phyloP scores from a whole-genome alignment of 1,139 yeast species.

The Geotrichum reessii region DNA sequence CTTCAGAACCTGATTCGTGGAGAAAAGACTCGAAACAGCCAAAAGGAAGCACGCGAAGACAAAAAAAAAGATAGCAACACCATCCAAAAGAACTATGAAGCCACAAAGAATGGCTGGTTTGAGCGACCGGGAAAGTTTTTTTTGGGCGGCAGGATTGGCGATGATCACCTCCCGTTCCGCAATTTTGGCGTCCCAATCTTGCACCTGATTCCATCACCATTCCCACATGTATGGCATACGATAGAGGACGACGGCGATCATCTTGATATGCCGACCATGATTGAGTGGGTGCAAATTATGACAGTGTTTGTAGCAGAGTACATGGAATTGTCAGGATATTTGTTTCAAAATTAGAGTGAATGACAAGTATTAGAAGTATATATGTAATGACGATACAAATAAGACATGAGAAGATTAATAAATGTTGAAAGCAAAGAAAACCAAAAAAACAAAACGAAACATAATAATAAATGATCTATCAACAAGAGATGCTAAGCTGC shows the following conservation, averaged over 20 bases:
- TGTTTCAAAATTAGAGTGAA: not conserved
- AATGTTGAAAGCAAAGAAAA: not conserved
- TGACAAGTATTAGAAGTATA: not conserved
- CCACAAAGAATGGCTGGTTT: slow-evolving; percentile 11
- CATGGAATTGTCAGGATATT: slow-evolving; percentile 28
- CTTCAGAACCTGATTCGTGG: slow-evolving; percentile 24
- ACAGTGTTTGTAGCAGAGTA: slow-evolving; percentile 36
- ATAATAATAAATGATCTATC: not conserved
- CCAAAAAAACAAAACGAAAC: no score
- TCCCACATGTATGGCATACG: slow-evolving; percentile 52
- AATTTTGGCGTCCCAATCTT: slow-evolving; percentile 44
- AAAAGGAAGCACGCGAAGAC: not conserved
- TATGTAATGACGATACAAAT: not conserved
- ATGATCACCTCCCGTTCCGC: slow-evolving; percentile 52
- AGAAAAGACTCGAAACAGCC: not conserved
- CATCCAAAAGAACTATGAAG: not conserved
- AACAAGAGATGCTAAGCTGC: not conserved
- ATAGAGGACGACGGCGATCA: slow-evolving; percentile 37
- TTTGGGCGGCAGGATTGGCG: slow-evolving; percentile 35
- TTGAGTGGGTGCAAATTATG: slow-evolving; percentile 37
- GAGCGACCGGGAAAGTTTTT: slow-evolving; percentile 27
- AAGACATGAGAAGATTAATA: not conserved
- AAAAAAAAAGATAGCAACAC: no score
- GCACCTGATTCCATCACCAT: slow-evolving; percentile 48
- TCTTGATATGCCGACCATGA: slow-evolving; percentile 33